Evolutionary conservation across 768 basidiomycete species (phyloP), one percentile per base, ranked within the genome.

Genomic region (Filobasidium floriforme): DNA sequence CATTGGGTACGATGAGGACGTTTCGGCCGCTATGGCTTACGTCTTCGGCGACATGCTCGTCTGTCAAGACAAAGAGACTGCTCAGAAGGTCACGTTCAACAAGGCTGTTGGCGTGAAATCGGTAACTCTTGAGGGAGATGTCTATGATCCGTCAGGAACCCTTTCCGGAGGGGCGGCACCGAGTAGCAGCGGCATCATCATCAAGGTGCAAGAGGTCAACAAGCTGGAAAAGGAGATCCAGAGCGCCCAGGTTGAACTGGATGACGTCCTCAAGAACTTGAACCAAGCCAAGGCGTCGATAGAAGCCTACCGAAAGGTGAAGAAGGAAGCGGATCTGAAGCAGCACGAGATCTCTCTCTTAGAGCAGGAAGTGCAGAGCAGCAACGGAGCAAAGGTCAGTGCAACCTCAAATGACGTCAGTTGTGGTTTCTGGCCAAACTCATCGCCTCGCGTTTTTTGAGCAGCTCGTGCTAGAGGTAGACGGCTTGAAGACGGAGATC

Each of bases 81-180:
- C 96, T 0, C 90, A 91, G 75, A 79, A 81, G 0, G 89, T 96
- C 51, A 96, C 96, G 0, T 98, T 97, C 81, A 81, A 86, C 63
- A 81, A 85, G 11, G 82, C 88, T 15, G 82, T 83, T 24, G 82
- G 85, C 11, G 86, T 89, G 59, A 87, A 87, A 60, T 92, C 90
- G 11, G 92, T 98, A 57, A 99, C 96, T 7, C 82, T 96, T 24
- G 88, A 90, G 1, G 96, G 96, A 1, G 96, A 98, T 73, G 85
- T 96, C 12, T 98, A 99, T 77, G 96, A 99, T 69, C 94, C 96
- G 1, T 88, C 89, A 9, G 94, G 94, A 7, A 93, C 89, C 0
- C 84, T 99, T 22, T 90, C 87, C 22, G 96, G 96, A 6, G 96
- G 96, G 0, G 85, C 91, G 0, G 87, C 91, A 0, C 90, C 92